These are phyloP conservation scores for Pleurotus tuber-regium DNA, from an alignment of 768 basidiomycete genomes.

Conservation along the genomic window DNA sequence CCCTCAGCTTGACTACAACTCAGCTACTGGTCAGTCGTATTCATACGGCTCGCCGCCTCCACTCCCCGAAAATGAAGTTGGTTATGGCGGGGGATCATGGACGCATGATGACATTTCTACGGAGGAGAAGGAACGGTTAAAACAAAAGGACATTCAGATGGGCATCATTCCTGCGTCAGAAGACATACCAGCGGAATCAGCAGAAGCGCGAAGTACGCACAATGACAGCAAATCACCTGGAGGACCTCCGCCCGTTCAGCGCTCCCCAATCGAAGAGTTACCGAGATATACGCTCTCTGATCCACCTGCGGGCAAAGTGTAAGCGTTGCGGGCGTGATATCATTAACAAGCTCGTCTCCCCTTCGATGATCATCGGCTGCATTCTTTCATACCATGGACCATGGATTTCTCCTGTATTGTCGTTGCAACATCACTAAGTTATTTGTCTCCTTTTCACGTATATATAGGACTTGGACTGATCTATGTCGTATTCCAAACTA, in stretches of 20 bases:
- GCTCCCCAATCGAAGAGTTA: background rate
- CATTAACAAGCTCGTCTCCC: no score
- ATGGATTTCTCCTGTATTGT: background rate
- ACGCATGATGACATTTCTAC: slow-evolving; percentile 28
- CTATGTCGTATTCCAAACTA: no score
- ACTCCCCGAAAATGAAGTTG: slow-evolving; percentile 23
- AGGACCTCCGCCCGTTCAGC: background rate
- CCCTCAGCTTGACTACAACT: slow-evolving; percentile 5
- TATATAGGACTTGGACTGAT: no score
- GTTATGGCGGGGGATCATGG: slow-evolving; percentile 36
- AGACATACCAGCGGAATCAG: background rate
- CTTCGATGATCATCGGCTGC: no score
- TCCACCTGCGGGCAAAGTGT: background rate
- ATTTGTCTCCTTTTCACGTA: no score
- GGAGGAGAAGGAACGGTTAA: slow-evolving; percentile 27
- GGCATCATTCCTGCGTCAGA: background rate
- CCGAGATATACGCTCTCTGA: slow-evolving; percentile 6
- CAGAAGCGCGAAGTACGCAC: background rate
- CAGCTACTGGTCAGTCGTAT: slow-evolving; percentile 10
- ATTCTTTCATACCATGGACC: background rate
- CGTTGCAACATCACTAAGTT: background rate
- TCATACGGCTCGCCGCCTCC: slow-evolving; percentile 13
- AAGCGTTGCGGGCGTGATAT: background rate
- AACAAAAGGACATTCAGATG: slow-evolving; percentile 9
- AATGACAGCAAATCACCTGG: background rate